Percentiles rank a stretch among this genome's conserved stretches.
phyloP scores from a whole-genome alignment of 2,329 filamentous ascomycete genomes.

The Aspergillus novofumigatus region DNA sequence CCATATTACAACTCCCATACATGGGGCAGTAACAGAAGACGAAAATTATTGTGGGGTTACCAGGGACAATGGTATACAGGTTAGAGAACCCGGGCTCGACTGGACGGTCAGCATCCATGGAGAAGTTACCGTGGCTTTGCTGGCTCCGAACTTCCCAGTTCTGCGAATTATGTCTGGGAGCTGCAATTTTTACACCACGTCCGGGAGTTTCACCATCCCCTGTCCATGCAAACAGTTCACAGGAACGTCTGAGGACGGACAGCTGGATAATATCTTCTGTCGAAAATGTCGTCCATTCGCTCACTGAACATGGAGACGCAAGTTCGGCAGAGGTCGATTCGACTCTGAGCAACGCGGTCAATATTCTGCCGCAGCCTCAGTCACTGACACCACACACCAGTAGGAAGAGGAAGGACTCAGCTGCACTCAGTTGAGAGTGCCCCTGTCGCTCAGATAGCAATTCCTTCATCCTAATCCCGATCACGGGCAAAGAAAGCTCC shows the following conservation, averaged over 20 bases:
- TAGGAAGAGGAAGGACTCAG: no score
- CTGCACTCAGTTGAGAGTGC: no score
- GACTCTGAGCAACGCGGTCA: background rate
- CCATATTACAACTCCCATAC: no score
- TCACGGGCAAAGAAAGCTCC: background rate
- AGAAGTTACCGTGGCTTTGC: no score
- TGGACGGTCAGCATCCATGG: no score
- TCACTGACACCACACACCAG: no score
- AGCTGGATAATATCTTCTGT: constrained; percentile 3
- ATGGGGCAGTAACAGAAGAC: no score
- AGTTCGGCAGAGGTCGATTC: background rate
- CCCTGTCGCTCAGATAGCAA: background rate
- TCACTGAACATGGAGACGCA: constrained; percentile 3
- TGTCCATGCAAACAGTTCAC: background rate
- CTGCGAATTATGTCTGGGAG: constrained; percentile 2
- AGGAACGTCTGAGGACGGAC: constrained; percentile 1
- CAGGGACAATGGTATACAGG: no score
- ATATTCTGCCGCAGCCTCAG: no score
- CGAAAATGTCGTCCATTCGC: background rate
- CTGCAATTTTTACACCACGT: background rate
- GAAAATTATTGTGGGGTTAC: no score
- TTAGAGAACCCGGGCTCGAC: no score
- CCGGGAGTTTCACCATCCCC: background rate
- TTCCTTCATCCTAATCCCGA: background rate
- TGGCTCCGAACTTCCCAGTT: constrained; percentile 1